Evolutionary conservation across 345 rosid species (phyloP).

Genomic region (Syzygium oleosum): DNA sequence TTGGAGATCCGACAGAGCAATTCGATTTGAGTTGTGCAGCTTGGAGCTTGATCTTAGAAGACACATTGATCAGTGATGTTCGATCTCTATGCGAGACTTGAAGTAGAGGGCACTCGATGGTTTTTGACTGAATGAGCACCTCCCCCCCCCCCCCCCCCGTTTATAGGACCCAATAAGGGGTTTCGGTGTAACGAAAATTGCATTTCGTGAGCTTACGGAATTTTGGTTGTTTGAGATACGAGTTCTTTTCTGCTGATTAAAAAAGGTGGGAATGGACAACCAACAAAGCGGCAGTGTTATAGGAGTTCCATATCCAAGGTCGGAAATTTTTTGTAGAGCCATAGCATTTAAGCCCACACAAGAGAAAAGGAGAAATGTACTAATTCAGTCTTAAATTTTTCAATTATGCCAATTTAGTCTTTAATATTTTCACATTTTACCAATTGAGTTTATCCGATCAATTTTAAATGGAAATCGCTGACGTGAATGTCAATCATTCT

Average conservation of each 20-base stretch:
- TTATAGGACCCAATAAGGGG: neutral
- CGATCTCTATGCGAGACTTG: neutral
- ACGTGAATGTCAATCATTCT: no score
- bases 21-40: neutral
- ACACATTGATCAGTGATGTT: neutral
- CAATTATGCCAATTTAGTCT: no score
- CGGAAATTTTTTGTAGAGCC: neutral
- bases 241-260: neutral
- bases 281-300: neutral
- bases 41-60: neutral
- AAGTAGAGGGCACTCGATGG: neutral
- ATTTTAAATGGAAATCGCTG: no score
- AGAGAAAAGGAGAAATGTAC: no score
- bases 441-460: no score
- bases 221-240: neutral
- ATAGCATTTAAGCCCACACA: neutral
- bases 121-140: no score
- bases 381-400: no score
- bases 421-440: no score
- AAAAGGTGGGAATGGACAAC: neutral
- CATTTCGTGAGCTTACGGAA: neutral
- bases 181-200: neutral
- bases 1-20: neutral
- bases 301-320: neutral
- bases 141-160: neutral